Evolutionary conservation across 306 rosid species (phyloP).

Genomic region (Canavalia ensiformis): DNA sequence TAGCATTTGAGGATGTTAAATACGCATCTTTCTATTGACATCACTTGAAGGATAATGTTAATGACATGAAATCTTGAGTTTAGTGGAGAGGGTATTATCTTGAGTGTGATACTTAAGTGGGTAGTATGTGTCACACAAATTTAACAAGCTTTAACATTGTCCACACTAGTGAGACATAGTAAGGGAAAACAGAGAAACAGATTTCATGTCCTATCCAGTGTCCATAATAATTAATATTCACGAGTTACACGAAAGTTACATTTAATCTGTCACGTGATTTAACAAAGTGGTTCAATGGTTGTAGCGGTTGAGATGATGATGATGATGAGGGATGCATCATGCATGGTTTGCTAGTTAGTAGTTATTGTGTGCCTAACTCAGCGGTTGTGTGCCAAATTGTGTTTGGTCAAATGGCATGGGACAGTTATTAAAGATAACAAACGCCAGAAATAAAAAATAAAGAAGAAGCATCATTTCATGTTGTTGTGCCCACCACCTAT

Average conservation of each 20-base stretch:
- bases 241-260: conserved; percentile 47
- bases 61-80: conserved; percentile 38
- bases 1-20: background rate
- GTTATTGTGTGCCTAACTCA: conserved; percentile 20
- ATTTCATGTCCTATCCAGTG: background rate
- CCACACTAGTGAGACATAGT: background rate
- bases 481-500: conserved; percentile 32
- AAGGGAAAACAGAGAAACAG: conserved; percentile 3
- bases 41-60: conserved; percentile 5
- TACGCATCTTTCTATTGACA: conserved; percentile 17
- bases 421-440: conserved; percentile 12
- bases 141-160: conserved; percentile 20
- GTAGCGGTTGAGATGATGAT: conserved; percentile 34
- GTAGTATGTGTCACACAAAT: conserved; percentile 25
- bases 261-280: conserved; percentile 60
- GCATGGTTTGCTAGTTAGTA: background rate
- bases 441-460: background rate
- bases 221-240: conserved; percentile 45
- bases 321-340: background rate
- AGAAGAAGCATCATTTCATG: background rate
- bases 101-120: conserved; percentile 44
- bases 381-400: background rate
- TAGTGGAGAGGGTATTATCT: conserved; percentile 2
- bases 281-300: conserved; percentile 16
- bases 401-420: conserved; percentile 46